Conservation (phyloP, 352 stramenopile genomes). For the Aphanomyces stellatus region DNA sequence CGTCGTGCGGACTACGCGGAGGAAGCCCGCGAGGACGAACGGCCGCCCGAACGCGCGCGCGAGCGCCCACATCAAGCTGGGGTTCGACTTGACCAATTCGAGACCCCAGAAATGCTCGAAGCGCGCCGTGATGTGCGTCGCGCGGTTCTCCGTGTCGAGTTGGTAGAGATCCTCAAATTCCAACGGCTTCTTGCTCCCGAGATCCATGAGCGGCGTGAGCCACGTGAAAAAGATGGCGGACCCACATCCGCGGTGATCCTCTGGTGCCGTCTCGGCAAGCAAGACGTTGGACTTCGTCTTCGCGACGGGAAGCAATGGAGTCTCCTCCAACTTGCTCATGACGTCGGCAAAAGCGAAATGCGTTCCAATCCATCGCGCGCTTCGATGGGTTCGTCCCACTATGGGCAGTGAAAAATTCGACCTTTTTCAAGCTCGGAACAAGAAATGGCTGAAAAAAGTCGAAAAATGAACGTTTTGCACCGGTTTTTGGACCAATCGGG, state of each 20-base stretch:
- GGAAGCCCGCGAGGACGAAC: slow-evolving; percentile 15
- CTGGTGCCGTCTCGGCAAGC: neutral
- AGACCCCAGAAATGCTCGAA: slow-evolving; percentile 44
- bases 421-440: neutral
- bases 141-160: slow-evolving; percentile 66
- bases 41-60: slow-evolving; percentile 7
- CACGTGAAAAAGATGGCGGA: slow-evolving; percentile 78
- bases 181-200: slow-evolving; percentile 68
- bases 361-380: no score
- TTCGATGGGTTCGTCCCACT: neutral
- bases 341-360: no score
- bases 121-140: slow-evolving; percentile 27
- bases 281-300: neutral
- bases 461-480: neutral
- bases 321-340: neutral
- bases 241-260: slow-evolving; percentile 37
- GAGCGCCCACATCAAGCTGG: slow-evolving; percentile 36
- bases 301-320: neutral
- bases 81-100: slow-evolving; percentile 17
- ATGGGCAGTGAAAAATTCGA: no score
- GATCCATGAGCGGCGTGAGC: slow-evolving; percentile 79
- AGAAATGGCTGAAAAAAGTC: neutral
- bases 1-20: slow-evolving; percentile 7
- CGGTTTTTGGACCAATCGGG: no score
- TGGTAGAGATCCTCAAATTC: slow-evolving; percentile 79